phyloP scores from a whole-genome alignment of 345 rosid genomes.

The Acer yangbiense region DNA sequence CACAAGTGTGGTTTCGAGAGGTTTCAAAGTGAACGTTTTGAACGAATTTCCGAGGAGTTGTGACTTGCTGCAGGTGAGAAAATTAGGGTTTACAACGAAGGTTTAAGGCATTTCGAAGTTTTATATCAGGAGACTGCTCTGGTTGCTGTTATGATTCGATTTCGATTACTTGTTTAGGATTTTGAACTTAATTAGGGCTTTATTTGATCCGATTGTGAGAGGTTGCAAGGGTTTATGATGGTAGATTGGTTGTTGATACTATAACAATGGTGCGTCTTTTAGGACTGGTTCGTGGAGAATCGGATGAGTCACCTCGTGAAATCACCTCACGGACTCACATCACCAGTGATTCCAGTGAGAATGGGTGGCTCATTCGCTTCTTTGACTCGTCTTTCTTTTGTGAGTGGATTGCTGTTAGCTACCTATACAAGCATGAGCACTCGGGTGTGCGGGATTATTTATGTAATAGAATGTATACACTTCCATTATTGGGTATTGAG shows the following conservation, averaged over 20 bases:
- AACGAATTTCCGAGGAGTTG: constrained; percentile 10
- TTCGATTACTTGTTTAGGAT: not conserved
- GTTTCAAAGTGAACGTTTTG: constrained; percentile 4
- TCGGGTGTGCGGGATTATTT: constrained; percentile 93
- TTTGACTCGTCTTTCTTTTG: constrained; percentile 98
- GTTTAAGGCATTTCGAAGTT: constrained; percentile 15
- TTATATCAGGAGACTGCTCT: constrained; percentile 1
- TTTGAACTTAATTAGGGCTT: constrained; percentile 21
- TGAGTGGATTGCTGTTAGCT: constrained; percentile 99
- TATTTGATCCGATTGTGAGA: constrained; percentile 13
- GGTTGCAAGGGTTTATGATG: constrained; percentile 37
- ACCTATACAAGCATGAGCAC: constrained; percentile 96
- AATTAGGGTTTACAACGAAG: constrained; percentile 17
- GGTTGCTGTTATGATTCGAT: constrained; percentile 6
- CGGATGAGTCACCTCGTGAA: constrained; percentile 87
- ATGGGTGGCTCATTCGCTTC: constrained; percentile 98
- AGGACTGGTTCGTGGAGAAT: constrained; percentile 73
- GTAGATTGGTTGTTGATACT: constrained; percentile 37
- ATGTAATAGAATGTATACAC: constrained; percentile 96
- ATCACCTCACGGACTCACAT: constrained; percentile 63
- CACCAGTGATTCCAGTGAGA: constrained; percentile 82
- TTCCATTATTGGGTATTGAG: constrained; percentile 88
- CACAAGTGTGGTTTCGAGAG: constrained; percentile 7
- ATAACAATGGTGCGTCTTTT: constrained; percentile 77
- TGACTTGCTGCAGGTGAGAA: not conserved